These are phyloP conservation scores for Dactylellina haptotyla DNA, from an alignment of 2,329 filamentous ascomycete genomes.

Conservation along the genomic window DNA sequence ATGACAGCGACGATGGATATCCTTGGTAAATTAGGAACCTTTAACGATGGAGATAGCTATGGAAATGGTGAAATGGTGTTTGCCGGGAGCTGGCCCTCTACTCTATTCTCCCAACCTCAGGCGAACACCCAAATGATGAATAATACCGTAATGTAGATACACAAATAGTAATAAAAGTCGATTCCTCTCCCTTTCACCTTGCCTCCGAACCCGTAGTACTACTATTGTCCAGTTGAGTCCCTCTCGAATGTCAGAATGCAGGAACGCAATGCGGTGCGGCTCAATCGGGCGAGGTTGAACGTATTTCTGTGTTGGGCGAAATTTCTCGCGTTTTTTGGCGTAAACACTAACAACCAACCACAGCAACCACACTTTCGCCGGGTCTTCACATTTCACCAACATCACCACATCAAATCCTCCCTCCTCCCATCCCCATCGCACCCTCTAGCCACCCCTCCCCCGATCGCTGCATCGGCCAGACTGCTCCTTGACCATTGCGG, in stretches of 20 bases:
- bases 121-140: too few species aligned
- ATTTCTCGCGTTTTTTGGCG: conserved; percentile 54
- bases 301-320: conserved; percentile 53
- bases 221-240: too few species aligned
- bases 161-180: too few species aligned
- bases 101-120: too few species aligned
- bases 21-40: too few species aligned
- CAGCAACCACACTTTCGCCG: conserved; percentile 6
- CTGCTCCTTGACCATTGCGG: not conserved
- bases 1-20: too few species aligned
- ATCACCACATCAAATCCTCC: not conserved
- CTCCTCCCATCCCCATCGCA: conserved; percentile 19
- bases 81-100: too few species aligned
- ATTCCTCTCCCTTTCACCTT: too few species aligned
- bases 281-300: conserved; percentile 17
- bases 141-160: too few species aligned
- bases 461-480: conserved; percentile 17
- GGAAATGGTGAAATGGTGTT: too few species aligned
- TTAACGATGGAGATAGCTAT: too few species aligned
- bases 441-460: conserved; percentile 6
- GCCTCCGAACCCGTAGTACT: not conserved
- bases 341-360: conserved; percentile 52
- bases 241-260: not conserved
- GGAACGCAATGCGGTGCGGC: conserved; percentile 3
- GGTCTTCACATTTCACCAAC: conserved; percentile 15